Evolutionary conservation across 2,329 filamentous ascomycete species (phyloP).

Genomic region (Aspergillus sp.): DNA sequence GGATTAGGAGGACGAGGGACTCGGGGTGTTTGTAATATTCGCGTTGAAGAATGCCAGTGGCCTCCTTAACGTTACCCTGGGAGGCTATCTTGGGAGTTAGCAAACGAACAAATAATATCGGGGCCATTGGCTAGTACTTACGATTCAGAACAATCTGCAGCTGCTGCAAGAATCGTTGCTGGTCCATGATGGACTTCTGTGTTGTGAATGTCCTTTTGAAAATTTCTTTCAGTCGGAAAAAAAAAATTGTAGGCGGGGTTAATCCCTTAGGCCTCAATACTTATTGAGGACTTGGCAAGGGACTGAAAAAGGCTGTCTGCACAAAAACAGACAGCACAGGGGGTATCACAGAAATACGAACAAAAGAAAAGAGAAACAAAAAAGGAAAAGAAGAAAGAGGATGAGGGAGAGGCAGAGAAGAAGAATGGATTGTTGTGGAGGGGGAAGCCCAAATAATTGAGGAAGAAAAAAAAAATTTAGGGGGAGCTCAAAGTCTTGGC

Average conservation of each 20-base stretch:
- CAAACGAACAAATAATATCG: background rate
- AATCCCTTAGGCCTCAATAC: slow-evolving; percentile 22
- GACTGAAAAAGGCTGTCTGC: slow-evolving; percentile 36
- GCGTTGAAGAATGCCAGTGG: slow-evolving; percentile 87
- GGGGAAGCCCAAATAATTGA: slow-evolving; percentile 10
- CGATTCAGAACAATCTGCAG: slow-evolving; percentile 86
- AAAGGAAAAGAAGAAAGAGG: slow-evolving; percentile 26
- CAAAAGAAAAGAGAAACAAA: slow-evolving; percentile 29
- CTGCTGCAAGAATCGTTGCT: slow-evolving; percentile 82
- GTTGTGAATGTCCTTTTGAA: slow-evolving; percentile 9
- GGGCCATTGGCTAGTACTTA: slow-evolving; percentile 54
- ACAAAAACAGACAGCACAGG: slow-evolving; percentile 36
- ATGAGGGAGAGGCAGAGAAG: slow-evolving; percentile 26
- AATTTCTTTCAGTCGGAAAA: slow-evolving; percentile 9
- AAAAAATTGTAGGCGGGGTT: slow-evolving; percentile 15
- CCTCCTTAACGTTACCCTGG: slow-evolving; percentile 85
- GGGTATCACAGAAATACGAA: slow-evolving; percentile 39
- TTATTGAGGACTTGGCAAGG: slow-evolving; percentile 23
- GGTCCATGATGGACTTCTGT: slow-evolving; percentile 63
- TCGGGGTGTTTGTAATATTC: slow-evolving; percentile 88
- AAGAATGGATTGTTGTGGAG: slow-evolving; percentile 19
- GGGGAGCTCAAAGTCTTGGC: slow-evolving; percentile 17
- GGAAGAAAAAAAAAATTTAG: slow-evolving; percentile 22
- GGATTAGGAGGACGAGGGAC: slow-evolving; percentile 82
- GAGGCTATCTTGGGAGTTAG: slow-evolving; percentile 64